These are phyloP conservation scores for Alternaria arborescens DNA, from an alignment of 2,329 filamentous ascomycete species.

Conservation along the genomic window DNA sequence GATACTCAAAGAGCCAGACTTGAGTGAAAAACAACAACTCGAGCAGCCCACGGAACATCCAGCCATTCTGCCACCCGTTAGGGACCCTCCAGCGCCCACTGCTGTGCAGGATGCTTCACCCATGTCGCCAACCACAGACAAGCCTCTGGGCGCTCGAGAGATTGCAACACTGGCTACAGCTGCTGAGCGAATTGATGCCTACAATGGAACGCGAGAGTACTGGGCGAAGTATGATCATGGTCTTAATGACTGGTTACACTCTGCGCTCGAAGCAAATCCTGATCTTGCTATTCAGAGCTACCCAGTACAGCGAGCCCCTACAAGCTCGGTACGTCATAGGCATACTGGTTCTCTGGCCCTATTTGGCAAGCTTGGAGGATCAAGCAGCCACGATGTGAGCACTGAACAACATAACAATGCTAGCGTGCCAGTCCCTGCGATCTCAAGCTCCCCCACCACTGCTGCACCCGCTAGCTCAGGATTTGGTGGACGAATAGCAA, in stretches of 20 bases:
- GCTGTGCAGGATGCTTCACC: conserved; percentile 25
- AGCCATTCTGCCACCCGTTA: conserved; percentile 10
- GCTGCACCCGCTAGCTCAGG: conserved; percentile 29
- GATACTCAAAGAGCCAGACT: conserved; percentile 18
- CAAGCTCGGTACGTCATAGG: conserved; percentile 46
- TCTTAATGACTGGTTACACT: conserved; percentile 67
- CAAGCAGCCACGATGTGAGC: conserved; percentile 26
- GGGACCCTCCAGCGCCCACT: conserved; percentile 20
- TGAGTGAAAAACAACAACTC: conserved; percentile 14
- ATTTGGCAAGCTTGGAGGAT: conserved; percentile 46
- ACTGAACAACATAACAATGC: conserved; percentile 34
- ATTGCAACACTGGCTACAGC: conserved; percentile 75
- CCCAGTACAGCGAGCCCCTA: conserved; percentile 33
- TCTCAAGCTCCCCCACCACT: conserved; percentile 31
- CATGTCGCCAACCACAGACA: conserved; percentile 39
- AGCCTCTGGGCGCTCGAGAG: conserved; percentile 71
- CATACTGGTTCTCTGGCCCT: conserved; percentile 47
- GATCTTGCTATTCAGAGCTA: conserved; percentile 56
- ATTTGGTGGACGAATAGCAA: conserved; percentile 32
- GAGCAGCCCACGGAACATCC: conserved; percentile 6
- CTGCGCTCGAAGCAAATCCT: conserved; percentile 60
- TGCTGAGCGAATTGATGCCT: conserved; percentile 75
- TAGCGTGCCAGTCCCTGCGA: conserved; percentile 40
- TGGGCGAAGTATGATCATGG: conserved; percentile 79
- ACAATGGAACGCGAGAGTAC: conserved; percentile 74